Base-by-base conservation (phyloP, 148 eudicot genomes). In the Limonium bicolor region DNA sequence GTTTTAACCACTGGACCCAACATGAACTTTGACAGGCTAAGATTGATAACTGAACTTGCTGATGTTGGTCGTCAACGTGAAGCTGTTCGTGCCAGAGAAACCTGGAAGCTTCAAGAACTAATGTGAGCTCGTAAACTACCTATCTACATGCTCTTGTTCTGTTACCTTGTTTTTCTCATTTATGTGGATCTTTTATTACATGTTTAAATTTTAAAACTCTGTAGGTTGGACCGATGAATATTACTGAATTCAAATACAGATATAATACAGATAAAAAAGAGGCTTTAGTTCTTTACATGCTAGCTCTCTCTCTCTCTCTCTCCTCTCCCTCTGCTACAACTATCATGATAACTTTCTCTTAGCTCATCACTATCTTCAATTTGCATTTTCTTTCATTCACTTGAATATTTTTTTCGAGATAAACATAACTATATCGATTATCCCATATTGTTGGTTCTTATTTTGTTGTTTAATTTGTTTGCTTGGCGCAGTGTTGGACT, bases 41-140 rank as follows among this genome's bases (percentile, higher is more conserved):
- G 94, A 58, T 61, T 87, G 60, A 90, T 87, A 23, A 82, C 94
- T 53, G 90, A 87, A 62, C 94, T 87, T 60, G 96, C 96, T 7
- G 73, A 87, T 47, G 82, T 87, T 43, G 96, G 94, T 69, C 70
- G 96, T 47, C 88, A 84, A 46, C 75, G 72, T 34, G 96, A 82
- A 68, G 96, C 96, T 44, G 94, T 87, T 15, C 94, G 82, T 87
- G 69, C 76, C 78, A 10, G 96, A 87, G 63, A 73, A 64, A 53
- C 83, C 69, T 42, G 96, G 96, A 43, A 65, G 78, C 68, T 76
- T 87, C 62, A 82, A 76, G 66, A 63, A n/a, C 28, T 87, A 76
- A 45, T 53, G 70, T 54, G 90, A 76, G 52, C 64, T 79, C 53
- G 96, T 82, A 45, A 9, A 77, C n/a, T n/a, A n/a, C n/a, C n/a